These are phyloP conservation scores for Psilocybe mexicana DNA, from an alignment of 1,284 basidiomycete species.

Conservation along the genomic window DNA sequence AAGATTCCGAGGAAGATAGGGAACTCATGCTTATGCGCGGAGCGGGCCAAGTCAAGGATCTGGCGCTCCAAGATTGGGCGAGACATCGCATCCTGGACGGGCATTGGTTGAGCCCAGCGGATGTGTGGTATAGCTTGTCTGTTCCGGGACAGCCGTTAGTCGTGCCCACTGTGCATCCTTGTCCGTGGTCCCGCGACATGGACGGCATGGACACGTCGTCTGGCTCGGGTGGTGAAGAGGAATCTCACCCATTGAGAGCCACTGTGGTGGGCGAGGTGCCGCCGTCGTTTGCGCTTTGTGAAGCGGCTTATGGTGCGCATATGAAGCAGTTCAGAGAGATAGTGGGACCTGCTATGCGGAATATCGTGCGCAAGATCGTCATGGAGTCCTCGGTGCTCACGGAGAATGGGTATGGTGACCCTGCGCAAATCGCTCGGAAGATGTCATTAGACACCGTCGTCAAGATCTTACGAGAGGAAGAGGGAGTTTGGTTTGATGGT, in stretches of 20 bases:
- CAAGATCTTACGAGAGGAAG: constrained; percentile 54
- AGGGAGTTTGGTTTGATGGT: constrained; percentile 66
- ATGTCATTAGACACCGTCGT: constrained; percentile 66
- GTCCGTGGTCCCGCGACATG: constrained; percentile 55
- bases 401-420: constrained; percentile 43
- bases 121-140: constrained; percentile 55
- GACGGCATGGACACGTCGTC: constrained; percentile 24
- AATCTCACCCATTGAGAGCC: constrained; percentile 49
- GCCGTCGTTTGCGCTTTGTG: constrained; percentile 56
- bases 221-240: constrained; percentile 24
- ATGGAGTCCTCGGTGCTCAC: constrained; percentile 50
- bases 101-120: constrained; percentile 70
- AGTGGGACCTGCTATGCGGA: constrained; percentile 62
- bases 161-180: constrained; percentile 61
- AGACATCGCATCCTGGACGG: constrained; percentile 70
- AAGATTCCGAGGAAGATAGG: constrained; percentile 61
- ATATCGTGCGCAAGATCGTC: constrained; percentile 62
- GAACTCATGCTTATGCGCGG: constrained; percentile 62
- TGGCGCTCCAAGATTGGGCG: constrained; percentile 74
- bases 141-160: constrained; percentile 42
- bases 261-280: constrained; percentile 49
- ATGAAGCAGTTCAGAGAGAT: constrained; percentile 57
- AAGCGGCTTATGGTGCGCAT: constrained; percentile 58
- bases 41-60: constrained; percentile 59
- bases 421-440: constrained; percentile 44